phyloP scores from a whole-genome alignment of 495 filamentous ascomycete genomes.

The Neurospora hispaniola region DNA sequence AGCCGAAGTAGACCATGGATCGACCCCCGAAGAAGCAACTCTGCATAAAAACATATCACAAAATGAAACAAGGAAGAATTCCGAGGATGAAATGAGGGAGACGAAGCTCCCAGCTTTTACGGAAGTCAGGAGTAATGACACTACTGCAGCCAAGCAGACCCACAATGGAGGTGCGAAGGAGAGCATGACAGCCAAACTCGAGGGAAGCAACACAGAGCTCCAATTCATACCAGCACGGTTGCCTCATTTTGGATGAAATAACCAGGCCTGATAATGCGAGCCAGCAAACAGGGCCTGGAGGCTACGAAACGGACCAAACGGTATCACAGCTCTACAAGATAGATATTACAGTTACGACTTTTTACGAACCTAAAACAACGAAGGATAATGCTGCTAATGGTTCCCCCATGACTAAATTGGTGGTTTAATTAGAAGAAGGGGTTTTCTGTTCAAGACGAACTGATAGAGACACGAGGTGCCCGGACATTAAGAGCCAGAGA shows the following conservation, averaged over 20 bases:
- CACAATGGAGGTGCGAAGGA: neutral
- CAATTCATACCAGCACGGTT: slow-evolving; percentile 24
- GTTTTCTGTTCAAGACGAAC: neutral
- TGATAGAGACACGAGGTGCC: neutral
- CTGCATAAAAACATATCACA: neutral
- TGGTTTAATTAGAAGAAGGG: neutral
- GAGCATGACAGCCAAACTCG: neutral
- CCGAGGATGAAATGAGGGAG: slow-evolving; percentile 4
- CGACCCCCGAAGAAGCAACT: neutral
- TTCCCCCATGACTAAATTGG: neutral
- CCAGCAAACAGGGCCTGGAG: neutral
- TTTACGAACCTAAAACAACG: neutral
- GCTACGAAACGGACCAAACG: neutral
- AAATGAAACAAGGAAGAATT: neutral
- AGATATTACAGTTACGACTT: neutral
- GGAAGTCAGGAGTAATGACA: neutral
- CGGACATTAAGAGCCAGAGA: neutral
- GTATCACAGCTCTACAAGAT: neutral
- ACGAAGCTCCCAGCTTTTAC: slow-evolving; percentile 3
- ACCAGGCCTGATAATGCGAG: neutral
- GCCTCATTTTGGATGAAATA: slow-evolving; percentile 20
- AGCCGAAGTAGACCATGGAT: neutral
- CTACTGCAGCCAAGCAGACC: neutral
- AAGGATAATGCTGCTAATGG: neutral
- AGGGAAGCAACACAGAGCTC: neutral